These are phyloP conservation scores for Lachnellula suecica DNA, from an alignment of 2,329 filamentous ascomycete species.

Conservation along the genomic window DNA sequence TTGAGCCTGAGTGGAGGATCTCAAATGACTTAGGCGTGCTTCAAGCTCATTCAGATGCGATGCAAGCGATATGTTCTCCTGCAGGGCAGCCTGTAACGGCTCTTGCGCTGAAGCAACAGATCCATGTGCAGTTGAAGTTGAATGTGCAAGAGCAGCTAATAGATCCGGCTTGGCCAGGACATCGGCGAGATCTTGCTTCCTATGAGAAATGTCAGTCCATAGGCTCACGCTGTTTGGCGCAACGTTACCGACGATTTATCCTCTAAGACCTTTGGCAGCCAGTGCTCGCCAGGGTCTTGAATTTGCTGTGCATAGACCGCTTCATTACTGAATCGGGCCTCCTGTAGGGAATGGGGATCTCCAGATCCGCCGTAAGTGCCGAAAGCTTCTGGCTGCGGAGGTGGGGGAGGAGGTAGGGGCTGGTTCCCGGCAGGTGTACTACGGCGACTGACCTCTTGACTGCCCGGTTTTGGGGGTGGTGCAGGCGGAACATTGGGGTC, in stretches of 20 bases:
- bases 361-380: conserved; percentile 20
- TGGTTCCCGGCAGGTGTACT: conserved; percentile 56
- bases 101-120: conserved; percentile 66
- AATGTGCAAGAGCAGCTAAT: conserved; percentile 72
- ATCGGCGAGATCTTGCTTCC: conserved; percentile 75
- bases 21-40: conserved; percentile 54
- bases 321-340: conserved; percentile 18
- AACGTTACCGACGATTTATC: conserved; percentile 71
- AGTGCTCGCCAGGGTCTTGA: conserved; percentile 65
- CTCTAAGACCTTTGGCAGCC: conserved; percentile 74
- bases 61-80: conserved; percentile 72
- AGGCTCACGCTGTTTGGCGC: conserved; percentile 15
- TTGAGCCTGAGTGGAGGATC: conserved; percentile 74
- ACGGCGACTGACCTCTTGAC: conserved; percentile 66
- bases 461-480: conserved; percentile 70
- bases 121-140: conserved; percentile 66
- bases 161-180: conserved; percentile 65
- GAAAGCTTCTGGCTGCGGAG: conserved; percentile 18
- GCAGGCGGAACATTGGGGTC: conserved; percentile 61
- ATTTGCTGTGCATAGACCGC: conserved; percentile 37
- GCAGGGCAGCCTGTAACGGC: conserved; percentile 62
- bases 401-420: conserved; percentile 30
- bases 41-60: conserved; percentile 61
- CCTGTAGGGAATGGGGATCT: conserved; percentile 20
- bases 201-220: conserved; percentile 35